Evolutionary conservation across 148 eudicot genomes (phyloP).

Genomic region (Suaeda aralocaspica): DNA sequence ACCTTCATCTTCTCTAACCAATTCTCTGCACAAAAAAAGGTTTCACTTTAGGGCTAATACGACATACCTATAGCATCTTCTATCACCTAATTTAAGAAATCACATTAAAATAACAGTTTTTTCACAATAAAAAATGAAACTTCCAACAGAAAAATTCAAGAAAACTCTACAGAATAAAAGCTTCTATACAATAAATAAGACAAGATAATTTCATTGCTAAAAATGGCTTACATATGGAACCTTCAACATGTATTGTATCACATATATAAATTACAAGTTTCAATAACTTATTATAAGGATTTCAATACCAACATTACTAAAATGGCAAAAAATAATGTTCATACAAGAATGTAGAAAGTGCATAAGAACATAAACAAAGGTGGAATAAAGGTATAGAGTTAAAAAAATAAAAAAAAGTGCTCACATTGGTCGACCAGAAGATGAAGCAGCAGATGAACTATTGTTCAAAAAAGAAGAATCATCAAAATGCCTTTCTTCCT

Average conservation of each 20-base stretch:
- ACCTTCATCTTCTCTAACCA: slow-evolving; percentile 30
- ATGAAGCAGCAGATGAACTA: slow-evolving; percentile 33
- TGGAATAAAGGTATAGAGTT: neutral
- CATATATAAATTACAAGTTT: no score
- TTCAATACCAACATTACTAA: no score
- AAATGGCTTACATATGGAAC: no score
- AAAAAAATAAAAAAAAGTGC: slow-evolving; percentile 23
- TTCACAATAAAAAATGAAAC: neutral
- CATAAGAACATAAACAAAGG: no score
- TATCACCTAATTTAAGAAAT: neutral
- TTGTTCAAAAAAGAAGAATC: slow-evolving; percentile 21
- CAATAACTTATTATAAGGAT: no score
- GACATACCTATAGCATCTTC: neutral
- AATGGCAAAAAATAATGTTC: neutral
- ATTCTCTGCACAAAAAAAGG: slow-evolving; percentile 34
- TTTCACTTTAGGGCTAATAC: neutral
- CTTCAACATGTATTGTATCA: no score
- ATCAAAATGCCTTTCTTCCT: slow-evolving; percentile 19
- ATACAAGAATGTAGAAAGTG: neutral
- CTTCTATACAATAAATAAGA: no score
- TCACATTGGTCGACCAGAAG: slow-evolving; percentile 64
- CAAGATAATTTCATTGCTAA: no score
- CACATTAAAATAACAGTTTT: no score
- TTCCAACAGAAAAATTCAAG: no score
- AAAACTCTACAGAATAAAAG: neutral